Base-by-base conservation (phyloP, 495 filamentous ascomycete species). In the Lasiosphaeria ovina region DNA sequence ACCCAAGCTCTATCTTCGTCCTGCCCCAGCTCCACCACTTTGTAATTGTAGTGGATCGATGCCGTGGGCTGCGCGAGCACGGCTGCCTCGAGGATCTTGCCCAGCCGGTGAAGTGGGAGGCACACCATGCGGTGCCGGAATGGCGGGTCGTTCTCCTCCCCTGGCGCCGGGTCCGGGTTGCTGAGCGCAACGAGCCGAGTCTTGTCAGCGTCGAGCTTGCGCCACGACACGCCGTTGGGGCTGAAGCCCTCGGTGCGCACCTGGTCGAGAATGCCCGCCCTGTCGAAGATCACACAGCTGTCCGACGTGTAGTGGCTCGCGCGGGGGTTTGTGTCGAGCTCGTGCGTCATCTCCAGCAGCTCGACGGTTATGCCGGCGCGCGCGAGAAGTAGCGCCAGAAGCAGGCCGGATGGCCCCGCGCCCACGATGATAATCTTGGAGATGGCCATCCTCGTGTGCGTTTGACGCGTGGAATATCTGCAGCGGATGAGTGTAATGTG, bases 401-500 rank as follows among this genome's bases (percentile, higher is more conserved):
- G 76, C 4, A 87, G 77, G 24, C 83, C 81, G 1, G 82, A 81
- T 3, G 83, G 83, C 2, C 81, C 83, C 11, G 83, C 83, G 34
- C 83, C 82, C 5, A 84, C 83, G 36, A 86, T 69, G 52, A 83
- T 74, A 24, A 83, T 68, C 70, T 81, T 34, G 48, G 59, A 57
- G 62, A 65, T 54, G 12, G 62, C 12, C 62, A 65, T 65, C 35
- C 40, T 47, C 12, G 16, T 34, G 32, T 45, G 6, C 40, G 53
- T 40, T 42, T 55, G 2, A 5, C 35, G 12, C 53, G 53, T 9
- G 4, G 8, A n/a, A n/a, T n/a, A n/a, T 3, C 24, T 42, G 35
- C 17, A 12, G 17, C 10, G 16, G 12, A 31, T 14, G 17, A 6
- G 11, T 40, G 14, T 24, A 7, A 45, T 17, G n/a, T 42, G 40